phyloP scores from a whole-genome alignment of 208 protist genomes.

The Wallacemonas sp. region DNA sequence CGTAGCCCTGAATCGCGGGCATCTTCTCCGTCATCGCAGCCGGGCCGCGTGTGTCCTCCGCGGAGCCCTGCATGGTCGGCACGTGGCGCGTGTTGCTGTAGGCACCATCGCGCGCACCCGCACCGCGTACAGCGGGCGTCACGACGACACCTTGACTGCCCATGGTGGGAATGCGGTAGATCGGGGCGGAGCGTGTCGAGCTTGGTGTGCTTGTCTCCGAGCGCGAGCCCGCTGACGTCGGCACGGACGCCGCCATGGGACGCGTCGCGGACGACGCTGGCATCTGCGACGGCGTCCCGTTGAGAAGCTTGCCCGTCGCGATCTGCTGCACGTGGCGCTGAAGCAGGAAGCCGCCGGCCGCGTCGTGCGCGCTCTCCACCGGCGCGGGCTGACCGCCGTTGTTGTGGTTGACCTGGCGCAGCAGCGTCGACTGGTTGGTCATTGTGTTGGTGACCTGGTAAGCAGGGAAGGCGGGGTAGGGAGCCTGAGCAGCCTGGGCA shows the following conservation, averaged over 20 bases:
- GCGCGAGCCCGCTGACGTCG: not conserved
- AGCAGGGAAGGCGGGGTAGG: slow-evolving; percentile 24
- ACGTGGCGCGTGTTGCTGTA: no score
- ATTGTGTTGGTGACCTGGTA: slow-evolving; percentile 10
- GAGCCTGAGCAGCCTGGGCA: not conserved
- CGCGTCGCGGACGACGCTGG: not conserved
- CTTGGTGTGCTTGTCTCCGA: not conserved
- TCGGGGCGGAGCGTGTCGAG: slow-evolving; percentile 9
- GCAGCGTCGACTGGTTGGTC: slow-evolving; percentile 1
- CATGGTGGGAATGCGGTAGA: slow-evolving; percentile 6
- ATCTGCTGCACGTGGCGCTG: slow-evolving; percentile 61
- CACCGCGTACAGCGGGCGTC: not conserved
- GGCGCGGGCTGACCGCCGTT: no score
- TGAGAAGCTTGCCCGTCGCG: slow-evolving; percentile 30
- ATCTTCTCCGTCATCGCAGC: slow-evolving; percentile 1
- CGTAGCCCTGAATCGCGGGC: slow-evolving; percentile 11
- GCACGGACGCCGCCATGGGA: not conserved
- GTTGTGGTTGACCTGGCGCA: not conserved
- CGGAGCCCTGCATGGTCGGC: slow-evolving; percentile 9
- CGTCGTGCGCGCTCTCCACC: slow-evolving; percentile 1
- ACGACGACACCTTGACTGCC: no score
- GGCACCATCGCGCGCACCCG: no score
- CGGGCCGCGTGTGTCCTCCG: slow-evolving; percentile 1
- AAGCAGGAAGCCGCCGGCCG: slow-evolving; percentile 26
- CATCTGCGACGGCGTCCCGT: slow-evolving; percentile 19